These are phyloP conservation scores for Seiridium unicorne DNA, from an alignment of 2,329 filamentous ascomycete species.

Conservation along the genomic window DNA sequence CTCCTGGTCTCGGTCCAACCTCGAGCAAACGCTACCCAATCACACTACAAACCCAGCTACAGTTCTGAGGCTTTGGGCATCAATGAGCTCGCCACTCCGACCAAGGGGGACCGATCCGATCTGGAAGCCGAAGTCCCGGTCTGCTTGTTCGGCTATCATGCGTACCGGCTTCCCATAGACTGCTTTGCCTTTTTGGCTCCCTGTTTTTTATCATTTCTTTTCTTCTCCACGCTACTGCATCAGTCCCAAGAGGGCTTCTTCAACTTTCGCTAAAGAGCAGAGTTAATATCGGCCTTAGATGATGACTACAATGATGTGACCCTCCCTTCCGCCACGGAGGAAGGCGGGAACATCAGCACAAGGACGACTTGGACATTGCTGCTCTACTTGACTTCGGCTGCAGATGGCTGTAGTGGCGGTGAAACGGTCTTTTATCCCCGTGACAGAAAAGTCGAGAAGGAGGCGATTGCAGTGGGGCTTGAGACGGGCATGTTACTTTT, in stretches of 20 bases:
- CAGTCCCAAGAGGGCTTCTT: not conserved
- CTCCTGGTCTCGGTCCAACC: not conserved
- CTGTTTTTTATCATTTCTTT: not conserved
- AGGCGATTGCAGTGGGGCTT: constrained; percentile 69
- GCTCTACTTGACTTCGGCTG: constrained; percentile 76
- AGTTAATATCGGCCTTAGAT: constrained; percentile 49
- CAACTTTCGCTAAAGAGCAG: not conserved
- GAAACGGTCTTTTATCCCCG: constrained; percentile 91
- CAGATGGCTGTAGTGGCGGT: constrained; percentile 76
- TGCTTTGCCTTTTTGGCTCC: not conserved
- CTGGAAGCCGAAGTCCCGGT: not conserved
- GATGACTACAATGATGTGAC: constrained; percentile 80
- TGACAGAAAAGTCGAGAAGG: constrained; percentile 50
- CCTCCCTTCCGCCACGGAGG: constrained; percentile 41
- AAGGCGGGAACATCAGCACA: constrained; percentile 41
- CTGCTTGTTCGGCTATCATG: not conserved
- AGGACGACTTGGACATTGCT: constrained; percentile 90
- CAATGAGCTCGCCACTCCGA: not conserved
- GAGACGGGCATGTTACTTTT: constrained; percentile 85
- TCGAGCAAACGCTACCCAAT: not conserved
- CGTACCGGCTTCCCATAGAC: not conserved
- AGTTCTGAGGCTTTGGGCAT: not conserved
- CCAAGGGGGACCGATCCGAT: not conserved
- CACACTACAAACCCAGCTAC: not conserved
- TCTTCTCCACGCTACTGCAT: not conserved